Percentiles rank a stretch among this genome's conserved stretches.
phyloP scores from a whole-genome alignment of 306 rosid species.

The Albizia julibrissin region DNA sequence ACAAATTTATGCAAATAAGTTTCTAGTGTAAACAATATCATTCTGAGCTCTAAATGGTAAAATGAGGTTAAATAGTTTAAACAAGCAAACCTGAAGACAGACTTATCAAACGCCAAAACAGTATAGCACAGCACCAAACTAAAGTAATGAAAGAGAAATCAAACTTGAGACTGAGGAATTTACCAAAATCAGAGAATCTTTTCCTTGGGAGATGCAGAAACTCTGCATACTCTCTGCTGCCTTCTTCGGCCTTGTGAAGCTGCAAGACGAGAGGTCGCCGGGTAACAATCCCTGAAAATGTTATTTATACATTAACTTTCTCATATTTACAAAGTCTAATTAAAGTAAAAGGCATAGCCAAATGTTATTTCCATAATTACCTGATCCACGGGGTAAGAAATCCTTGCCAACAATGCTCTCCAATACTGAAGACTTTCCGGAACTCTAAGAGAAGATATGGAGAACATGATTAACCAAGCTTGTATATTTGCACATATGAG shows the following conservation, averaged over 20 bases:
- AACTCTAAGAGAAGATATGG: conserved; percentile 56
- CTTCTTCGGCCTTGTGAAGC: conserved; percentile 77
- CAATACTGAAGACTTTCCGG: conserved; percentile 90
- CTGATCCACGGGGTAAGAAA: conserved; percentile 97
- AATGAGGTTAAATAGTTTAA: not conserved
- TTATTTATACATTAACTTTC: conserved; percentile 30
- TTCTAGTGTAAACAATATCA: not conserved
- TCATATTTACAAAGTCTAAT: not conserved
- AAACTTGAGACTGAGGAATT: not conserved
- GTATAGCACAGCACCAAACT: not conserved
- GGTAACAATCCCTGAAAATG: conserved; percentile 83
- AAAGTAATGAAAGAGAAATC: conserved; percentile 5
- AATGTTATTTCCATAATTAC: conserved; percentile 37
- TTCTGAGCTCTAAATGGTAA: not conserved
- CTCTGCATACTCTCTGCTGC: conserved; percentile 90
- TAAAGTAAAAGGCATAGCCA: not conserved
- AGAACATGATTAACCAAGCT: not conserved
- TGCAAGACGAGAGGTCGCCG: conserved; percentile 91
- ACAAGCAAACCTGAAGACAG: not conserved
- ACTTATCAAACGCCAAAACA: not conserved
- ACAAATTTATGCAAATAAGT: not conserved
- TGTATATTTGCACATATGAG: not conserved
- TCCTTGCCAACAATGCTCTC: conserved; percentile 97
- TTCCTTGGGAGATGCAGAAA: conserved; percentile 86
- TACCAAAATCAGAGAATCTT: conserved; percentile 82